Base-by-base conservation (phyloP, 108 stramenopile species). In the Craspedostauros australis region DNA sequence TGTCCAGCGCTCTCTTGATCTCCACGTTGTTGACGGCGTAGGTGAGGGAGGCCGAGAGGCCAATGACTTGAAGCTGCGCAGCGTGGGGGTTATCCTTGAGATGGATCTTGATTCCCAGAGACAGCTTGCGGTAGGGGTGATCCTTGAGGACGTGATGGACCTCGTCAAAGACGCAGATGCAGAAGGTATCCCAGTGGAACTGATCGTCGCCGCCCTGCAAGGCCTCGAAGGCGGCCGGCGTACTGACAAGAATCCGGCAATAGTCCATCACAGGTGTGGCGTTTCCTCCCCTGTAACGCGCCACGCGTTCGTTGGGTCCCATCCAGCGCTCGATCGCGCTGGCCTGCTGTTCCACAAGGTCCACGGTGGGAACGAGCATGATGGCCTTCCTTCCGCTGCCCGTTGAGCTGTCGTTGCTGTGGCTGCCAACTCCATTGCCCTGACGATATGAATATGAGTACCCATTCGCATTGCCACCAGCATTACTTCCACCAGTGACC, bases 81-180 rank as follows among this genome's bases (percentile, higher is more conserved):
- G n/a, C n/a, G n/a, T n/a, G n/a, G n/a, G 22, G n/a, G 18, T 37
- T 28, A 11, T 7, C 14, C 44, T 37, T 40, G 23, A 16, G 23
- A 50, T 27, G 72, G 29, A 27, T 60, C 26, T 62, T 67, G 23
- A 64, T 65, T n/a, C 59, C 37, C 31, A 66, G 76, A 0, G 77
- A 72, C 21, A 79, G 68, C 33, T 57, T 65, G 29, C 75, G 68
- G 39, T 79, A 79, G 2, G 77, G 77, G 41, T 79, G 77, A 2
- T 77, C 69, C 46, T 79, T 79, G 8, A 79, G 37, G 0, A 70
- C 72, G 32, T 79, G 77, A 48, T 79, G 77, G 38, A 77, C 75
- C 48, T 78, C 72, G 43, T 73, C 72, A 44, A 73, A 73, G 16
- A 73, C 57, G 28, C 62, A 62, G 1, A 49, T 11, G 22, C 64